Evolutionary conservation across 495 filamentous ascomycete species (phyloP), one percentile per base, ranked within the genome.

Genomic region (Evernia prunastri): DNA sequence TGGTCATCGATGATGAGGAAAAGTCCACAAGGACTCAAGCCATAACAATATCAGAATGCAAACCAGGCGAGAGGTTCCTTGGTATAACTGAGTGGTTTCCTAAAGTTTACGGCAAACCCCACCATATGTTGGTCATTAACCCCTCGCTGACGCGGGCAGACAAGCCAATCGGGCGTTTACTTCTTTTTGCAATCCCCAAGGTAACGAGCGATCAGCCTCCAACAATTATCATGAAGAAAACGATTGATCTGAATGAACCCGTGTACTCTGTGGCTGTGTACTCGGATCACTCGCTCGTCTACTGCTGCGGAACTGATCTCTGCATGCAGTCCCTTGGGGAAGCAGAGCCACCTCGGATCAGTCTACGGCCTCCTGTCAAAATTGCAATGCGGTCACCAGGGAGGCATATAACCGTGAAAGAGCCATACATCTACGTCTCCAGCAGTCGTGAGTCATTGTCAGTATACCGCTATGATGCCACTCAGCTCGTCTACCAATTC

Each of bases 61-160:
- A 72, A 36, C 70, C 73, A n/a, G 79, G 79, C 10, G 81, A 83
- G 65, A 76, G 71, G 18, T 75, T 82, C 57, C 77, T 76, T 36
- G 81, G 78, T 59, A 78, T 82, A 15, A 61, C 78, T 23, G 81
- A 83, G 63, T 83, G 81, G 81, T 74, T 72, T 11, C 79, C 78
- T 35, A 68, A 67, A 49, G 72, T 71, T 63, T 71, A 72, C 27
- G 75, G 72, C 13, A 69, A 79, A n/a, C 68, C 72, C 49, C 79
- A 80, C 40, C 78, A 83, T 64, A 73, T 81, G 59, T 69, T 83
- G 33, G 73, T 78, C 36, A 71, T 83, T 13, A 37, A 64, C 56
- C 69, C 69, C 15, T 56, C 43, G 45, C 49, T 66, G 29, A 58
- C 56, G 15, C 36, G 49, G n/a, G 49, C 53, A 37, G 29, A 27